phyloP scores from a whole-genome alignment of 441 rosid species.

The Erysimum cheiri region DNA sequence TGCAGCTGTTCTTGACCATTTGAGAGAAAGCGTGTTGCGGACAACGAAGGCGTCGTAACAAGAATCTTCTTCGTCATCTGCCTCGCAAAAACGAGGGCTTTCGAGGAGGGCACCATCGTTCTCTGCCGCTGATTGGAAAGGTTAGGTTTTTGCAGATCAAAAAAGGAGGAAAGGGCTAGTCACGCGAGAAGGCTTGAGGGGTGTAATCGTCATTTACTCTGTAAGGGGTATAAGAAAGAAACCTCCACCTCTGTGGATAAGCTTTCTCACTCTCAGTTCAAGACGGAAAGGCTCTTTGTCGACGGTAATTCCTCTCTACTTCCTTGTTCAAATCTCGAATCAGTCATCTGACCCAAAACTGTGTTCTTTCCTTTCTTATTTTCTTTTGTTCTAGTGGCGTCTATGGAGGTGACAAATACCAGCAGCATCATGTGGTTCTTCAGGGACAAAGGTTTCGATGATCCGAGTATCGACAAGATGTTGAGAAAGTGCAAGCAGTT shows the following conservation, averaged over 20 bases:
- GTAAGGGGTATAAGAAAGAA: conserved; percentile 1
- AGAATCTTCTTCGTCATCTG: conserved; percentile 33
- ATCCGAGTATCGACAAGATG: conserved; percentile 68
- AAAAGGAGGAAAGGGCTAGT: neutral
- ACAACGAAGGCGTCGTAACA: conserved; percentile 11
- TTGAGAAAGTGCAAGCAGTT: conserved; percentile 85
- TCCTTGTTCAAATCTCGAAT: conserved; percentile 13
- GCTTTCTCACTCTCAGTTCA: conserved; percentile 14
- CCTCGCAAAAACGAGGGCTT: conserved; percentile 33
- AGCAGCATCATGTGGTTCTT: conserved; percentile 84
- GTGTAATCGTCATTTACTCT: neutral
- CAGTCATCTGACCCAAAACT: neutral
- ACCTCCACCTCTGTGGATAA: conserved; percentile 27
- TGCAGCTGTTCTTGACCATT: conserved; percentile 22
- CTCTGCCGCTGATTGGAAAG: conserved; percentile 15
- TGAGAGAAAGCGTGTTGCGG: conserved; percentile 44
- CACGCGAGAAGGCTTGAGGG: conserved; percentile 12
- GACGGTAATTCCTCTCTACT: conserved; percentile 32
- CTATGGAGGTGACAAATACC: conserved; percentile 36
- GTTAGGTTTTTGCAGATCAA: conserved; percentile 13
- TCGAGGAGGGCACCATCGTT: conserved; percentile 31
- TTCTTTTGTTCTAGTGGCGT: conserved; percentile 4
- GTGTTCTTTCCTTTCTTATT: neutral
- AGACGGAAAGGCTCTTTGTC: neutral
- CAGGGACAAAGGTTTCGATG: conserved; percentile 82